Conservation (phyloP, 441 rosid species). For the Populus trichocarpa region DNA sequence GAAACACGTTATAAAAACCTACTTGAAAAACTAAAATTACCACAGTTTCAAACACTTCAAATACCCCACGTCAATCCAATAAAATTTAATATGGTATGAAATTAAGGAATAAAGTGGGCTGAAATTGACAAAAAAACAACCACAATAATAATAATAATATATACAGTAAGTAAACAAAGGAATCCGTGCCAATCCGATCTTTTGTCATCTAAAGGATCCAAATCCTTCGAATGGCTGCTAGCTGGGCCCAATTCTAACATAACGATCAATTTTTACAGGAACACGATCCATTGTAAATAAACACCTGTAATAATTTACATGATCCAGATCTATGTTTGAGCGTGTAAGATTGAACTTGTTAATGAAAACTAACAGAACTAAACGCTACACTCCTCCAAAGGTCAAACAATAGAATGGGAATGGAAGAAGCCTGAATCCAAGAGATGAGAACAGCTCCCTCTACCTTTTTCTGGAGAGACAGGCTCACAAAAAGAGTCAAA, state of each 20-base stretch:
- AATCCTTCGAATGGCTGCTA: neutral
- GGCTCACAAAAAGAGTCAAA: neutral
- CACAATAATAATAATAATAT: too few species aligned
- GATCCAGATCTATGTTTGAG: neutral
- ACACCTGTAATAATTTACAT: neutral
- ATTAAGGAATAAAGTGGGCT: too few species aligned
- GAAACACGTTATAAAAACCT: neutral
- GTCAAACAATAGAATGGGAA: neutral
- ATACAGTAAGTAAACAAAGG: too few species aligned
- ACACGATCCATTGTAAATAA: neutral
- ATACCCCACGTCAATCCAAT: neutral
- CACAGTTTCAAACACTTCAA: neutral
- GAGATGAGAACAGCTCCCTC: too few species aligned
- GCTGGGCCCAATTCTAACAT: neutral
- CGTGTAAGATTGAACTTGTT: neutral
- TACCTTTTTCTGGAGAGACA: neutral
- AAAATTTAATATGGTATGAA: too few species aligned
- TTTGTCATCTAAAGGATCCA: neutral
- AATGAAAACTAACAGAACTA: too few species aligned
- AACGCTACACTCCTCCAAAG: neutral
- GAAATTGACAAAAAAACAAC: too few species aligned
- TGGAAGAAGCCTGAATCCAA: neutral
- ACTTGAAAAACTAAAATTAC: neutral
- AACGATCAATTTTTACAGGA: neutral
- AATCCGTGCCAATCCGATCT: too few species aligned